phyloP scores from a whole-genome alignment of 2,329 filamentous ascomycete genomes.

The Aureobasidium sp. region DNA sequence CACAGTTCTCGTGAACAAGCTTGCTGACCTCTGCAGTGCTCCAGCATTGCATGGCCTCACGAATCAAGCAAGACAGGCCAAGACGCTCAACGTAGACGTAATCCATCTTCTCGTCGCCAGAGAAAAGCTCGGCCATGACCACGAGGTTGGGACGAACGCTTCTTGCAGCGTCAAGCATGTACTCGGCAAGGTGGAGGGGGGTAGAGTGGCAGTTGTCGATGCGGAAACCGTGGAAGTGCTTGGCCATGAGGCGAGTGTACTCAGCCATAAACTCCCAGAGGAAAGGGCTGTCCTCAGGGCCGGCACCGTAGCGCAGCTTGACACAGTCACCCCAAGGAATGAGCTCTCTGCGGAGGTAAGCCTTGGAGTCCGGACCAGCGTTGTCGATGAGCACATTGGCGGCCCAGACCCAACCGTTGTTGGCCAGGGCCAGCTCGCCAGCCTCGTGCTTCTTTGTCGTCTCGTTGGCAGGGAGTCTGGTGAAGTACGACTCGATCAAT shows the following conservation, averaged over 20 bases:
- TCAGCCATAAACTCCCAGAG: constrained; percentile 94
- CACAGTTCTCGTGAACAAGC: constrained; percentile 86
- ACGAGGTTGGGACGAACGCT: constrained; percentile 79
- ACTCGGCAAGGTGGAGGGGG: constrained; percentile 85
- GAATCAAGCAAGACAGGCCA: constrained; percentile 82
- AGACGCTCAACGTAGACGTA: constrained; percentile 92
- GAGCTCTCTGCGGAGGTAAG: constrained; percentile 92
- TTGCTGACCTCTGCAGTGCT: constrained; percentile 86
- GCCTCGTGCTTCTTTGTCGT: constrained; percentile 67
- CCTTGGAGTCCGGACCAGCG: constrained; percentile 77
- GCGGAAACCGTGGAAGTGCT: constrained; percentile 88
- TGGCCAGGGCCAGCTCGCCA: constrained; percentile 72
- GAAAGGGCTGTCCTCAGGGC: constrained; percentile 78
- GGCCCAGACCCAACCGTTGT: constrained; percentile 99
- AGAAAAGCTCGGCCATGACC: constrained; percentile 91
- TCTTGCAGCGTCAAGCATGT: constrained; percentile 89
- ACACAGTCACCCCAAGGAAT: constrained; percentile 99
- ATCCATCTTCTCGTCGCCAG: constrained; percentile 90
- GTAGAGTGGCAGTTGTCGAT: constrained; percentile 99
- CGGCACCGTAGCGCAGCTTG: constrained; percentile 80
- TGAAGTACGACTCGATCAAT: constrained; percentile 91
- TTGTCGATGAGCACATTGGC: constrained; percentile 92
- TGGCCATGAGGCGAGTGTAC: constrained; percentile 86
- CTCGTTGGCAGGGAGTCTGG: constrained; percentile 71
- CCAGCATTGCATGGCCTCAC: constrained; percentile 98